Evolutionary conservation across 2,329 filamentous ascomycete species (phyloP).

Genomic region (Sporothrix mexicana): DNA sequence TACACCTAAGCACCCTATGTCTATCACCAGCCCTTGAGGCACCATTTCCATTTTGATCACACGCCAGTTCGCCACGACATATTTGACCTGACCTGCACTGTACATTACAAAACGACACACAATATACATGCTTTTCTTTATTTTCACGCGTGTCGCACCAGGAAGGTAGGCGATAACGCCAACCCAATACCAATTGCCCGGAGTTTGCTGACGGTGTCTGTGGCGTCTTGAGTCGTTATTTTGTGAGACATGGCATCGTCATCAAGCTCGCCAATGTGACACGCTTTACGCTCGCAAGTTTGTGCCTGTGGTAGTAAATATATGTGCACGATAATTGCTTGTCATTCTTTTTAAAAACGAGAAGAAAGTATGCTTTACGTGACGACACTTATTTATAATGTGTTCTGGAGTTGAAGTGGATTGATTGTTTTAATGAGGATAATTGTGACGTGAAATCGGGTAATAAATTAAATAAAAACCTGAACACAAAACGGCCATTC

Average conservation of each 20-base stretch:
- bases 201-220: neutral
- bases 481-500: neutral
- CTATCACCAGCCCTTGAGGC: neutral
- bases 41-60: neutral
- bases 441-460: too few species aligned
- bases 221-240: neutral
- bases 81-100: neutral
- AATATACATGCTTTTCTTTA: neutral
- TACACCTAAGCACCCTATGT: neutral
- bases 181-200: neutral
- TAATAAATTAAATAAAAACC: neutral
- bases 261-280: conserved; percentile 4
- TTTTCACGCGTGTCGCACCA: neutral
- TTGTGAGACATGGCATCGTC: conserved; percentile 7
- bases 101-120: neutral
- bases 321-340: neutral
- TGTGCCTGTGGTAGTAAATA: neutral
- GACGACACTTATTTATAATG: too few species aligned
- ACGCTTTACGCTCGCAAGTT: neutral
- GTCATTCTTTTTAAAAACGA: neutral
- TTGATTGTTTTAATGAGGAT: neutral
- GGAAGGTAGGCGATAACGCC: neutral
- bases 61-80: neutral
- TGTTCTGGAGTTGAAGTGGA: neutral
- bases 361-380: neutral